Evolutionary conservation across 805 yeast species (phyloP).

Genomic region (Sugiyamaella qingdaonensis): DNA sequence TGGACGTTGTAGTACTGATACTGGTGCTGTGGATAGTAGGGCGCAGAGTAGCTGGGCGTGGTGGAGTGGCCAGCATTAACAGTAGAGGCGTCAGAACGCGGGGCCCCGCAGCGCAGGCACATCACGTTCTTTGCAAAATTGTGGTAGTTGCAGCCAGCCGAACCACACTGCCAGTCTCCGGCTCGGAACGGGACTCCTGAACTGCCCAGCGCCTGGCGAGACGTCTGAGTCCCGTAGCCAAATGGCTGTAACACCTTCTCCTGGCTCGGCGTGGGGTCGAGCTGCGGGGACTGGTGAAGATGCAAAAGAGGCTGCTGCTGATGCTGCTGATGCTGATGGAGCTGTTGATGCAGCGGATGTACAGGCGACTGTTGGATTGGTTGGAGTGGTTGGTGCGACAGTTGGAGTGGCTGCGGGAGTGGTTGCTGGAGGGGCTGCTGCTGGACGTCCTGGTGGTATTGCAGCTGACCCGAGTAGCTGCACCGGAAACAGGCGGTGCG

Average conservation of each 20-base stretch:
- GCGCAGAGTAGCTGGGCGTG: not conserved
- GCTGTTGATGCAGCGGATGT: slow-evolving; percentile 57
- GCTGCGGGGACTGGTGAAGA: slow-evolving; percentile 10
- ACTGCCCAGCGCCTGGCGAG: not conserved
- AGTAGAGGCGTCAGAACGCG: slow-evolving; percentile 27
- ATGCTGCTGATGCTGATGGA: slow-evolving; percentile 30
- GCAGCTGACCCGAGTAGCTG: slow-evolving; percentile 55
- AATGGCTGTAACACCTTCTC: not conserved
- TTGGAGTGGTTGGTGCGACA: not conserved
- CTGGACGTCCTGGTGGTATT: not conserved
- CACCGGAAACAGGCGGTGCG: slow-evolving; percentile 93
- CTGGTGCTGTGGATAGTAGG: not conserved
- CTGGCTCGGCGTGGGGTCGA: not conserved
- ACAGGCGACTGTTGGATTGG: slow-evolving; percentile 50
- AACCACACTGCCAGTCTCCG: slow-evolving; percentile 92
- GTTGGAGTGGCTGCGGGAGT: not conserved
- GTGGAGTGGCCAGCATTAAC: not conserved
- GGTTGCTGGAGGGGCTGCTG: not conserved
- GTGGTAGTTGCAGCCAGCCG: slow-evolving; percentile 77
- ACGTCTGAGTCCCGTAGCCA: not conserved
- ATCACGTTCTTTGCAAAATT: slow-evolving; percentile 87
- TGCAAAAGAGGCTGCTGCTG: slow-evolving; percentile 13
- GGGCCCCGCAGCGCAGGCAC: slow-evolving; percentile 85
- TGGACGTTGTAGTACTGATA: not conserved
- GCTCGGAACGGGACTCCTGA: slow-evolving; percentile 82